Evolutionary conservation across 2,329 filamentous ascomycete species (phyloP).

Genomic region (Cladosporium sp.): DNA sequence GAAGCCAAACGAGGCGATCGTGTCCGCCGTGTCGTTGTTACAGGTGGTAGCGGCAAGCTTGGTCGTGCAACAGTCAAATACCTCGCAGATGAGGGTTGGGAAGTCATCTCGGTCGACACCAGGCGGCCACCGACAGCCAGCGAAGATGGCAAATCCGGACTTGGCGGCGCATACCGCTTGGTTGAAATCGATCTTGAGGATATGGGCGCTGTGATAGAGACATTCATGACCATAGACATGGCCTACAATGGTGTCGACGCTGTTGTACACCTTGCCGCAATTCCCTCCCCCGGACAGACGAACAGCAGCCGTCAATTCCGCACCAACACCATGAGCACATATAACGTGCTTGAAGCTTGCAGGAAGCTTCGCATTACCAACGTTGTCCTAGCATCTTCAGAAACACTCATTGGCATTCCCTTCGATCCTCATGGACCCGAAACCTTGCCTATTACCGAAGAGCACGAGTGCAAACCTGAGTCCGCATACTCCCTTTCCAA

Average conservation of each 20-base stretch:
- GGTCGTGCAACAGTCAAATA: conserved; percentile 22
- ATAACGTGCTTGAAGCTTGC: conserved; percentile 24
- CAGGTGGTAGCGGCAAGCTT: conserved; percentile 23
- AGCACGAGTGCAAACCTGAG: conserved; percentile 20
- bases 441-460: conserved; percentile 21
- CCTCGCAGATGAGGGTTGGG: conserved; percentile 23
- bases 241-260: conserved; percentile 22
- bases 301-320: conserved; percentile 22
- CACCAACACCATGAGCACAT: conserved; percentile 23
- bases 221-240: conserved; percentile 22
- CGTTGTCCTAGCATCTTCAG: conserved; percentile 22
- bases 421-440: conserved; percentile 20
- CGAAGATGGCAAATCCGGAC: conserved; percentile 23
- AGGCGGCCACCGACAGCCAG: conserved; percentile 20
- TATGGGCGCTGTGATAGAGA: conserved; percentile 23
- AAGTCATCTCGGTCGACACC: conserved; percentile 23
- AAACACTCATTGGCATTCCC: conserved; percentile 23
- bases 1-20: conserved; percentile 19
- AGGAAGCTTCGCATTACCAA: conserved; percentile 23
- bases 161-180: conserved; percentile 20
- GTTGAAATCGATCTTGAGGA: conserved; percentile 24
- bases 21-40: conserved; percentile 20
- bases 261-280: conserved; percentile 22
- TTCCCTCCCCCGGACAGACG: conserved; percentile 23
- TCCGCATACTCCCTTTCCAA: conserved; percentile 22